Conservation (phyloP, 1,284 basidiomycete species). For the Caloboletus firmus region DNA sequence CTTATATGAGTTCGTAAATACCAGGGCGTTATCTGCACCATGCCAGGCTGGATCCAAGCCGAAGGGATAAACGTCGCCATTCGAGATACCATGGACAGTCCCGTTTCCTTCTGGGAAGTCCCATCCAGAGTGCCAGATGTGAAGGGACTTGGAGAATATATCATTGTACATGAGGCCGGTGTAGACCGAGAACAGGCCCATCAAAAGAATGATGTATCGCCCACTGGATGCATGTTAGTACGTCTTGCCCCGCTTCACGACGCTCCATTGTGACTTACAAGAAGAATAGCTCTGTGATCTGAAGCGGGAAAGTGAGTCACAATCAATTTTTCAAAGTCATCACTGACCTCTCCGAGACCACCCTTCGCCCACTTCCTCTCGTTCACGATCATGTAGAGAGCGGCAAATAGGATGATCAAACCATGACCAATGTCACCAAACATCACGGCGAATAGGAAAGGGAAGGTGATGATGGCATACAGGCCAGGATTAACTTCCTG, state of each 20-base stretch:
- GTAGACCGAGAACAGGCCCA: constrained; percentile 95
- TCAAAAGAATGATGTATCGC: constrained; percentile 97
- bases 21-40: constrained; percentile 86
- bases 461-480: constrained; percentile 93
- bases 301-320: constrained; percentile 21
- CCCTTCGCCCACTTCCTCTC: constrained; percentile 81
- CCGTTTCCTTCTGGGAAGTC: constrained; percentile 59
- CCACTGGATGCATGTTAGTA: constrained; percentile 54
- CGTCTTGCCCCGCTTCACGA: constrained; percentile 1
- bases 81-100: constrained; percentile 53
- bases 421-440: constrained; percentile 99
- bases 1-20: constrained; percentile 99
- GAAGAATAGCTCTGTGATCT: constrained; percentile 92
- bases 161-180: constrained; percentile 99
- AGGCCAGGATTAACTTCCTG: constrained; percentile 98
- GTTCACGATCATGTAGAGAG: constrained; percentile 80
- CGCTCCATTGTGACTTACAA: constrained; percentile 58
- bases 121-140: constrained; percentile 91
- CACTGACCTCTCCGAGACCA: constrained; percentile 75
- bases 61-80: constrained; percentile 82
- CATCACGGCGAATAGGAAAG: constrained; percentile 99
- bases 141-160: constrained; percentile 93
- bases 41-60: constrained; percentile 98
- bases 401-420: constrained; percentile 77
- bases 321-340: not conserved